Base-by-base conservation (phyloP, 768 basidiomycete species). In the Serendipita vermifera region DNA sequence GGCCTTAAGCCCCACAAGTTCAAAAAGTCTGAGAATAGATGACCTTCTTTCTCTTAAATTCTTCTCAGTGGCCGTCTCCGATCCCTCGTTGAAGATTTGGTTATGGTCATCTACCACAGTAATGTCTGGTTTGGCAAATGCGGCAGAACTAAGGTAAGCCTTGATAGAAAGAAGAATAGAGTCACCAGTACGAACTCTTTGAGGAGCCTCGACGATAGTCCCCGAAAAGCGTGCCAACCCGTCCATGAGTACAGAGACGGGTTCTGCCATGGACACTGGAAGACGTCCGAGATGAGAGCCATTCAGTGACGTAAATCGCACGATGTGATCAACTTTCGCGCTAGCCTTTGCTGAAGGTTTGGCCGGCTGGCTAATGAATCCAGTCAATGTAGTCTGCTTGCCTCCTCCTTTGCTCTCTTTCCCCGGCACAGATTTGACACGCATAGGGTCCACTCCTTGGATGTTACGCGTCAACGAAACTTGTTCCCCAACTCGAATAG, bases 11-110 rank as follows among this genome's bases (percentile, higher is more conserved):
- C 77, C 79, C 51, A 91, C 71, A 29, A 76, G 73, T 54, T 86
- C 77, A 63, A 97, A 93, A 29, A 97, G 68, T 54, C 75, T 71
- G 2, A 83, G 69, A 33, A 94, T 72, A 0, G 90, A 79, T 35
- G 73, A 70, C 66, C 94, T 96, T 33, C 92, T 75, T 67, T 85
- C 83, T 38, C 89, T 75, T 51, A 96, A 75, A n/a, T 71, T 70
- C 61, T 80, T 81, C 69, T 96, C 91, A 58, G 82, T 80, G 3
- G 73, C 72, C 0, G 88, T 92, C 65, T 94, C 91, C 54, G 80
- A 73, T 2, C 86, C 85, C 65, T 89, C 86, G 59, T 80, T 78
- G 65, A 87, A 83, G 63, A 82, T 73, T 3, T 61, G 57, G 35
- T 63, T 69, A 1, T 58, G 64, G 1, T 58, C 58, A 59, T 68